phyloP scores from a whole-genome alignment of 768 basidiomycete species.

The Clitopilus passeckerianus region DNA sequence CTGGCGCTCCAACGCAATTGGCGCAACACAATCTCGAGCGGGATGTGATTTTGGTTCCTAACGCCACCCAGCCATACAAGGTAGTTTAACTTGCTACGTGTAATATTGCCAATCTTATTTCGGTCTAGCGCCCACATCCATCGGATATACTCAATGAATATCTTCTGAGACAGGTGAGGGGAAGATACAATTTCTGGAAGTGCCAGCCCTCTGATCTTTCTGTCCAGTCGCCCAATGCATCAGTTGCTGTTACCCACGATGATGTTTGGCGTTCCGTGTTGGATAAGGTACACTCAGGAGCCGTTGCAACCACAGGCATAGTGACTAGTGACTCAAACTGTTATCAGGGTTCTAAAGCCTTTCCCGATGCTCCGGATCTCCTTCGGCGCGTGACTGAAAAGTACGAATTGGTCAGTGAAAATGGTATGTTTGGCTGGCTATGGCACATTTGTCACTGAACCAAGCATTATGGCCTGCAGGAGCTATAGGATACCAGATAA shows the following conservation, averaged over 20 bases:
- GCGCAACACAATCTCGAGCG: neutral
- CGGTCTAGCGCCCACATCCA: neutral
- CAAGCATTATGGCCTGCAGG: too few species aligned
- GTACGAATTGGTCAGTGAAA: too few species aligned
- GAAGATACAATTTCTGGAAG: too few species aligned
- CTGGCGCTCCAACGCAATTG: neutral
- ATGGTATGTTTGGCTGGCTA: too few species aligned
- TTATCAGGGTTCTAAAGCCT: too few species aligned
- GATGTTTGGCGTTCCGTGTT: neutral
- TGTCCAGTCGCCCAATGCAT: neutral
- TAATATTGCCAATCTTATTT: neutral
- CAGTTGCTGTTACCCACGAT: neutral
- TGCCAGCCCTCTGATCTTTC: neutral
- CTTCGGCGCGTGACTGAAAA: too few species aligned
- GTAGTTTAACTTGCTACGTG: neutral
- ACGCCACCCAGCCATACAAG: neutral
- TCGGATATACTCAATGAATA: neutral
- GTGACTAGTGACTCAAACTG: too few species aligned
- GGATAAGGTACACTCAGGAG: too few species aligned
- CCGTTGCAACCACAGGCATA: too few species aligned
- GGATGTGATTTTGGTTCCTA: neutral
- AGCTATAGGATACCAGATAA: too few species aligned
- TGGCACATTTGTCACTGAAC: too few species aligned
- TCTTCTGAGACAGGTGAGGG: neutral
- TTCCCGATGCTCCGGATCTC: too few species aligned